Percentiles rank a stretch among this genome's conserved stretches.
Evolutionary conservation across 2,329 filamentous ascomycete genomes (phyloP).

Genomic region (Xylogone sp.): DNA sequence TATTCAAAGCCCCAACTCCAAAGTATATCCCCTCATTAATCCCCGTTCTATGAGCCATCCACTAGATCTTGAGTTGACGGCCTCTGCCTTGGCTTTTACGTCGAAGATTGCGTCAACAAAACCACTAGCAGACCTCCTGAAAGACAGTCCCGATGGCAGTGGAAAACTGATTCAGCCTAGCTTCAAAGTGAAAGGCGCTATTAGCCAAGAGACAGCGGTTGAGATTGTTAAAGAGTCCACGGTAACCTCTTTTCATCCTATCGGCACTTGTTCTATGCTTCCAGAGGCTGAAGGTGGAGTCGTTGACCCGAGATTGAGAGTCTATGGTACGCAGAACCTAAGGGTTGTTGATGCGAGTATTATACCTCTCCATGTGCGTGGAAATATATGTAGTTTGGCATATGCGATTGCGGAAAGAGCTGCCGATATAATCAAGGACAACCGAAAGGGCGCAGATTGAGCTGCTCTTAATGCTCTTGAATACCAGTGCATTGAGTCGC

Average conservation of each 20-base stretch:
- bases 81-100: constrained; percentile 30
- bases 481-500: no score
- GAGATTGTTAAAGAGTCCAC: constrained; percentile 5
- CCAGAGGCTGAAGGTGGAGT: constrained; percentile 14
- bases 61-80: constrained; percentile 36
- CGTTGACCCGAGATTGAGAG: constrained; percentile 16
- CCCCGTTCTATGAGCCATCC: constrained; percentile 39
- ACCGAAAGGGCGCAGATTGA: no score
- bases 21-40: constrained; percentile 35
- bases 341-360: constrained; percentile 20
- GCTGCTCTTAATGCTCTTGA: no score
- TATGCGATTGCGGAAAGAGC: constrained; percentile 20
- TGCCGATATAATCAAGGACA: constrained; percentile 12
- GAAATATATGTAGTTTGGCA: constrained; percentile 13
- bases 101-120: constrained; percentile 27
- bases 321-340: constrained; percentile 16
- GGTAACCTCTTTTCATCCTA: constrained; percentile 13
- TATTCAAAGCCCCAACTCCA: constrained; percentile 32
- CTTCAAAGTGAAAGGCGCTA: neutral
- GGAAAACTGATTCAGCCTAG: constrained; percentile 1
- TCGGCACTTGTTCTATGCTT: constrained; percentile 19
- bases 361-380: constrained; percentile 13
- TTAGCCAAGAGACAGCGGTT: constrained; percentile 4
- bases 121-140: constrained; percentile 28
- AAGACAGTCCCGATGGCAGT: constrained; percentile 16